Conservation (phyloP, 2,329 filamentous ascomycete species). For the Fusarium sp. region DNA sequence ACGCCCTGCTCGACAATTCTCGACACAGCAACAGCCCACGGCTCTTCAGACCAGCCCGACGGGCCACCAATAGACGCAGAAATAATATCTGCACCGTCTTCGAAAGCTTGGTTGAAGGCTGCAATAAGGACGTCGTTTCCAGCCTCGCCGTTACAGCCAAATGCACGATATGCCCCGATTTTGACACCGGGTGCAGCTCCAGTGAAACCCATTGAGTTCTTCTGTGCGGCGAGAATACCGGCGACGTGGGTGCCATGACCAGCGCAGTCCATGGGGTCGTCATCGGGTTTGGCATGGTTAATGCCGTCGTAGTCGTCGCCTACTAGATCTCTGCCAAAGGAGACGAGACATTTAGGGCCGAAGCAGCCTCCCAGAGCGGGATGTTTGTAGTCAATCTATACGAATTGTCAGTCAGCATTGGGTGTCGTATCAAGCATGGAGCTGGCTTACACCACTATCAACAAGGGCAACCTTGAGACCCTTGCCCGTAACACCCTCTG, state of each 20-base stretch:
- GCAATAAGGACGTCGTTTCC: constrained; percentile 69
- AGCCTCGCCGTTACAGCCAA: constrained; percentile 66
- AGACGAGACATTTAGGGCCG: constrained; percentile 69
- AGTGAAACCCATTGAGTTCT: constrained; percentile 65
- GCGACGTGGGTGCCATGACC: constrained; percentile 74
- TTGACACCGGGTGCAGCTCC: constrained; percentile 69
- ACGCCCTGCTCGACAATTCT: constrained; percentile 68
- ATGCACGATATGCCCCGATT: constrained; percentile 69
- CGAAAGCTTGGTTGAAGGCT: constrained; percentile 70
- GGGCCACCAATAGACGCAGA: constrained; percentile 66
- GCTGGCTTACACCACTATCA: constrained; percentile 64
- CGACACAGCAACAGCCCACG: constrained; percentile 64
- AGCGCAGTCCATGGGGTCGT: constrained; percentile 67
- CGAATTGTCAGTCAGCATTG: constrained; percentile 9
- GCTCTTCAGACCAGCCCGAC: constrained; percentile 66
- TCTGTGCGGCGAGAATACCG: constrained; percentile 72
- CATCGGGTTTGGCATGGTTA: constrained; percentile 59
- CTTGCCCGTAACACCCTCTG: constrained; percentile 62
- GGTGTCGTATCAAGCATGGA: accelerated
- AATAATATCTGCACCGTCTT: constrained; percentile 71
- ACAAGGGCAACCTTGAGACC: constrained; percentile 67
- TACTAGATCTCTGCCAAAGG: constrained; percentile 69
- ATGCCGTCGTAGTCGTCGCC: constrained; percentile 65
- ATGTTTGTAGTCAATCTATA: constrained; percentile 71
- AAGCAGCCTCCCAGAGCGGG: constrained; percentile 75